Evolutionary conservation across 192 early-diverging fungal species (phyloP), one percentile per base, ranked within the genome.

Genomic region (Backusella morwellensis): DNA sequence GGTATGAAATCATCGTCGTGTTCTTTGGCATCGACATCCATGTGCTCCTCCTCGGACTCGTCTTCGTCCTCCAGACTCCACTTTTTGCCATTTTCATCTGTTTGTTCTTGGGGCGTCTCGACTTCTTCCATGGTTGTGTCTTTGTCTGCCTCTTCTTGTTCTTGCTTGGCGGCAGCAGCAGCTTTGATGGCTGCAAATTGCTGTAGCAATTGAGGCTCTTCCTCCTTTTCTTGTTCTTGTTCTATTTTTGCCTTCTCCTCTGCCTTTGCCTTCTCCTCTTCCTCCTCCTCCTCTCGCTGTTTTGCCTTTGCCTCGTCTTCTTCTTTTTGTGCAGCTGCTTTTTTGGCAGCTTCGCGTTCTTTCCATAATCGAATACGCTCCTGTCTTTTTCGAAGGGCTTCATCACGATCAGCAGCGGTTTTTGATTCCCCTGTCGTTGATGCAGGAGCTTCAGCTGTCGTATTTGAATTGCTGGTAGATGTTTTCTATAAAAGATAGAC

Each of bases 331-430:
- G 80, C 70, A 7, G 72, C 68, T 52, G 71, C 77, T 75, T 73
- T 66, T 50, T 50, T 75, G n/a, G 78, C 83, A 2, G 88, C 81
- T 36, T 85, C 70, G 19, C 77, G 75, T 77, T 87, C 59, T 77
- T 90, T 81, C 95, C 95, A 98, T 82, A 93, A 89, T 66, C 93
- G 91, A 15, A 97, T 77, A 38, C 93, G 84, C 85, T 97, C 96
- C 72, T 90, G 90, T 66, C 95, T 79, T 78, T 94, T 90, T 42
- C 93, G 85, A 42, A 88, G 80, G 70, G 90, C 92, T 40, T 93
- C 91, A 72, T 92, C 92, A 9, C 83, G 82, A 26, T 88, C 80
- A 68, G 80, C 82, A 34, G 80, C 77, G 34, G 80, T 67, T 21
- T 80, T 77, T 1, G 72, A 77, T 15, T 85, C 73, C 36, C 80